Conservation (phyloP, 2,329 filamentous ascomycete species). For the Malbranchea zuffiana region DNA sequence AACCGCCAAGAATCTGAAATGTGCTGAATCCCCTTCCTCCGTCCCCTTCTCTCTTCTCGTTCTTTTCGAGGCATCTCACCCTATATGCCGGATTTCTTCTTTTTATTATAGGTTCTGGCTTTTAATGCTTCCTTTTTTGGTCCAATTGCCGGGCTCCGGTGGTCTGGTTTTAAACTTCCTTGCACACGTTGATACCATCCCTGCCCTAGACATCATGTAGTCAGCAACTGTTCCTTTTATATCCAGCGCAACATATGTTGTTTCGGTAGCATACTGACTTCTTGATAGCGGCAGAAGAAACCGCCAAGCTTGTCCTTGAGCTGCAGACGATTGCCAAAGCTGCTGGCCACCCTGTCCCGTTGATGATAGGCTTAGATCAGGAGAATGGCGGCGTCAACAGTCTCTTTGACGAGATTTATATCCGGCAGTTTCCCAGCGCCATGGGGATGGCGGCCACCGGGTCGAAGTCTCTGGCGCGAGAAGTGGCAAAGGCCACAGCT, state of each 20-base stretch:
- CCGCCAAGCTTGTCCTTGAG: conserved; percentile 76
- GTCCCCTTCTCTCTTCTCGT: conserved; percentile 6
- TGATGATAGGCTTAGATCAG: conserved; percentile 86
- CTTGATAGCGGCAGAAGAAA: conserved; percentile 70
- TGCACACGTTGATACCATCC: neutral
- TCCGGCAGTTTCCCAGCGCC: conserved; percentile 90
- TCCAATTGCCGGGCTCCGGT: too few species aligned
- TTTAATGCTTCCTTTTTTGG: conserved; percentile 5
- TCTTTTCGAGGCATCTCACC: conserved; percentile 2
- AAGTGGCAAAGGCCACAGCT: conserved; percentile 84
- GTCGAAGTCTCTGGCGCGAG: conserved; percentile 71
- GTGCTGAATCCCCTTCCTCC: conserved; percentile 37
- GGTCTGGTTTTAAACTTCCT: too few species aligned
- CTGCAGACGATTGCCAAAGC: conserved; percentile 85
- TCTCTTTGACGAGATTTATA: conserved; percentile 88
- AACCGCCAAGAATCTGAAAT: conserved; percentile 56
- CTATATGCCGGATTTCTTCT: conserved; percentile 2
- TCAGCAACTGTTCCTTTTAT: too few species aligned
- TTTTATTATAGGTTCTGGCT: too few species aligned
- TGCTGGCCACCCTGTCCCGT: conserved; percentile 76
- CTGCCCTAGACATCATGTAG: too few species aligned
- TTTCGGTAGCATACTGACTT: conserved; percentile 28
- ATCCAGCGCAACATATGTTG: too few species aligned
- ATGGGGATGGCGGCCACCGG: conserved; percentile 95
- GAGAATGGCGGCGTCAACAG: conserved; percentile 98